A percentile compares a stretch with the other conserved stretches of the same genome.
These are phyloP conservation scores for Vinca minor DNA, from an alignment of 257 asterid species.

Conservation along the genomic window DNA sequence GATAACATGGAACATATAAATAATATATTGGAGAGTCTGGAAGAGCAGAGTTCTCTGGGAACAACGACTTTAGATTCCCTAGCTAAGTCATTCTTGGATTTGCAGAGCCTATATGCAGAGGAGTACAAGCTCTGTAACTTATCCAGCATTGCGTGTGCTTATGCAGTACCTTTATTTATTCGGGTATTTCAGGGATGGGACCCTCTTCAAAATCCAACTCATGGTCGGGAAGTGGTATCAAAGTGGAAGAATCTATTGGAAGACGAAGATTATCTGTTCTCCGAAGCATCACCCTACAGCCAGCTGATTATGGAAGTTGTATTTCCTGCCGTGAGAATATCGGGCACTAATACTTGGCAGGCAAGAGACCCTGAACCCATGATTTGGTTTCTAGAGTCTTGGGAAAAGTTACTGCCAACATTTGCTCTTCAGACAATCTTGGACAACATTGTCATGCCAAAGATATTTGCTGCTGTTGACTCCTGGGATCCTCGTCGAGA, in stretches of 20 bases:
- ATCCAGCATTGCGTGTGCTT: constrained; percentile 79
- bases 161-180: constrained; percentile 69
- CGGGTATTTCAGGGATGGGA: constrained; percentile 90
- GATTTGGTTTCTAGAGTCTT: constrained; percentile 74
- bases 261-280: constrained; percentile 39
- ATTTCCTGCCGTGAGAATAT: constrained; percentile 86
- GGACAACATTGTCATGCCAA: constrained; percentile 59
- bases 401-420: constrained; percentile 74
- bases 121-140: constrained; percentile 67
- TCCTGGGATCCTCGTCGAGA: constrained; percentile 91
- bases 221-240: constrained; percentile 56
- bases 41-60: constrained; percentile 52
- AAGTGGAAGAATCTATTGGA: constrained; percentile 64
- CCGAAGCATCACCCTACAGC: constrained; percentile 57
- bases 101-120: constrained; percentile 48
- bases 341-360: constrained; percentile 86
- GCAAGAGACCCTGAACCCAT: constrained; percentile 86
- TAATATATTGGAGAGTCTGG: constrained; percentile 44
- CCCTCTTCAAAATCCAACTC: constrained; percentile 84
- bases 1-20: constrained; percentile 52
- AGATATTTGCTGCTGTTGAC: constrained; percentile 64
- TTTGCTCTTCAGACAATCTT: constrained; percentile 52
- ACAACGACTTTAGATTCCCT: constrained; percentile 62
- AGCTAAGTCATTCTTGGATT: constrained; percentile 47
- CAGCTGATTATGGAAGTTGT: constrained; percentile 90